A percentile compares a stretch with the other conserved stretches of the same genome.
These are phyloP conservation scores for Naganishia sp. DNA, from an alignment of 1,284 basidiomycete genomes.

Conservation along the genomic window DNA sequence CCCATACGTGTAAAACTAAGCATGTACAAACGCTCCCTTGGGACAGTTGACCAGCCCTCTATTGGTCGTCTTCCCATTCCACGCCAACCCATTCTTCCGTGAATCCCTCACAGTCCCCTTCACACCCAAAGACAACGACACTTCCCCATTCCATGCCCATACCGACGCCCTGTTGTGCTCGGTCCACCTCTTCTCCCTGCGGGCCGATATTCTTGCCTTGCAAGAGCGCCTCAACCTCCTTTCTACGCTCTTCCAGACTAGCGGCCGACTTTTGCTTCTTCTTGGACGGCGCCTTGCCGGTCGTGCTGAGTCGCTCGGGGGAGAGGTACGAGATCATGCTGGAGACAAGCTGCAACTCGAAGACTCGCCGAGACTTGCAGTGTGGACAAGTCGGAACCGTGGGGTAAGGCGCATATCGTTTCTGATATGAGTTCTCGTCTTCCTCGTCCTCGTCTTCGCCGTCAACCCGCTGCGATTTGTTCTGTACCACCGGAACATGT, in stretches of 20 bases:
- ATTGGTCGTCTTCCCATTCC: constrained; percentile 50
- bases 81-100: constrained; percentile 54
- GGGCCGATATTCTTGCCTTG: constrained; percentile 35
- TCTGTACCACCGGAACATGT: constrained; percentile 14
- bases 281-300: constrained; percentile 36
- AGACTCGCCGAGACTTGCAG: constrained; percentile 47
- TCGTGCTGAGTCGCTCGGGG: constrained; percentile 42
- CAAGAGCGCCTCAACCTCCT: constrained; percentile 44
- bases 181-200: constrained; percentile 37
- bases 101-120: constrained; percentile 51
- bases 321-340: constrained; percentile 49
- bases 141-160: constrained; percentile 55
- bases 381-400: constrained; percentile 44
- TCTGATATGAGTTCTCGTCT: constrained; percentile 39
- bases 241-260: constrained; percentile 43
- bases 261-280: constrained; percentile 39
- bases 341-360: constrained; percentile 54
- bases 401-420: constrained; percentile 39
- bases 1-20: neutral
- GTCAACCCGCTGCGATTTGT: neutral
- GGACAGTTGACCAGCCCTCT: neutral
- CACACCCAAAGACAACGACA: constrained; percentile 52
- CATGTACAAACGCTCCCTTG: neutral
- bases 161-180: constrained; percentile 26
- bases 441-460: constrained; percentile 44